These are phyloP conservation scores for Calonectria pteridis DNA, from an alignment of 2,329 filamentous ascomycete species.

Conservation along the genomic window DNA sequence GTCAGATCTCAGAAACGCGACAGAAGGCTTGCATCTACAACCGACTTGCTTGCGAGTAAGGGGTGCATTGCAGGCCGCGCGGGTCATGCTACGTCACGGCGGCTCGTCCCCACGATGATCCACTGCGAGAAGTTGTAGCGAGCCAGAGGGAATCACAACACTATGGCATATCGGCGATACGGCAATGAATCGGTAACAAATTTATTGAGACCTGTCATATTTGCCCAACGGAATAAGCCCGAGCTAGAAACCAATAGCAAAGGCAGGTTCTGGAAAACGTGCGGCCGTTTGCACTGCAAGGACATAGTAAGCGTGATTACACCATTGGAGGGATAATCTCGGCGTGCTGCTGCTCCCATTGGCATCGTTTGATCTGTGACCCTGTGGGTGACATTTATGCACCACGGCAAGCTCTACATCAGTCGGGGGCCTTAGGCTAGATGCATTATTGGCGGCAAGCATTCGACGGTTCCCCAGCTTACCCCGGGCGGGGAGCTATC, in stretches of 20 bases:
- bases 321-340: slow-evolving; percentile 4
- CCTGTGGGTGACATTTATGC: background rate
- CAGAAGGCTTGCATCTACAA: background rate
- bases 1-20: background rate
- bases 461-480: background rate
- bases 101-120: background rate
- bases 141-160: background rate
- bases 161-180: background rate
- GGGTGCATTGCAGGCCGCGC: background rate
- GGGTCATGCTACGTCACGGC: background rate
- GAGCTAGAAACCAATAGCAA: background rate
- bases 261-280: background rate
- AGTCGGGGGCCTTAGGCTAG: background rate
- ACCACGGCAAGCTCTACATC: background rate
- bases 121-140: background rate
- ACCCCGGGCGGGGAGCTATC: background rate
- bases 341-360: background rate
- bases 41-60: background rate
- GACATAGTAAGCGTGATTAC: background rate
- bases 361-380: background rate
- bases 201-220: background rate
- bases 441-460: background rate
- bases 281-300: background rate
- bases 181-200: background rate
- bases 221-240: background rate